A percentile compares a stretch with the other conserved stretches of the same genome.
phyloP scores from a whole-genome alignment of 352 stramenopile species.

The Phytophthora hybrid region DNA sequence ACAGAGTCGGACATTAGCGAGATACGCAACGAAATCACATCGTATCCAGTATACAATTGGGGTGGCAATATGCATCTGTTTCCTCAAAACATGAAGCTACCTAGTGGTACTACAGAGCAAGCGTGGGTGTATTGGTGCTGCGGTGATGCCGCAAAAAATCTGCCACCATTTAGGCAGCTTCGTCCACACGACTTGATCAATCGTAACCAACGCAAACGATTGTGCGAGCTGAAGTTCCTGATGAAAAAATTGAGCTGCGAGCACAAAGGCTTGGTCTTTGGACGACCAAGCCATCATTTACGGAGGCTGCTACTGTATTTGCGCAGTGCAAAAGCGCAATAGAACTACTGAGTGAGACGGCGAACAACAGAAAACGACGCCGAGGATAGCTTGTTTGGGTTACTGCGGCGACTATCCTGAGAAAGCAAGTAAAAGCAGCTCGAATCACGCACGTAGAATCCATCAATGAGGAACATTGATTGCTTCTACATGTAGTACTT shows the following conservation, averaged over 20 bases:
- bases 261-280: background rate
- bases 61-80: conserved; percentile 7
- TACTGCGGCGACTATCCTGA: conserved; percentile 11
- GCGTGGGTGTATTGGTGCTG: conserved; percentile 19
- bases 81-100: conserved; percentile 11
- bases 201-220: conserved; percentile 19
- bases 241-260: conserved; percentile 13
- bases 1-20: too few relatives aligned
- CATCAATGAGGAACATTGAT: too few relatives aligned
- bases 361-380: conserved; percentile 13
- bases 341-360: background rate
- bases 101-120: conserved; percentile 6
- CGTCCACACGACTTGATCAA: conserved; percentile 10
- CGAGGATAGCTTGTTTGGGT: conserved; percentile 20
- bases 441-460: too few relatives aligned
- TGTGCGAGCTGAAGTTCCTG: conserved; percentile 22
- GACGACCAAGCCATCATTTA: background rate
- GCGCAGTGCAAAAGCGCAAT: conserved; percentile 21
- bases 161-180: conserved; percentile 7
- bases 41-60: conserved; percentile 19
- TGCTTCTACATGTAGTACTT: too few relatives aligned
- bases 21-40: background rate
- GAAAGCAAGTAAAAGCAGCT: conserved; percentile 11
- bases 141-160: background rate
- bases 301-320: conserved; percentile 12